Percentiles rank a stretch among this genome's conserved stretches.
Evolutionary conservation across 106 monocot genomes (phyloP).

Genomic region (Dendrobium nobile): DNA sequence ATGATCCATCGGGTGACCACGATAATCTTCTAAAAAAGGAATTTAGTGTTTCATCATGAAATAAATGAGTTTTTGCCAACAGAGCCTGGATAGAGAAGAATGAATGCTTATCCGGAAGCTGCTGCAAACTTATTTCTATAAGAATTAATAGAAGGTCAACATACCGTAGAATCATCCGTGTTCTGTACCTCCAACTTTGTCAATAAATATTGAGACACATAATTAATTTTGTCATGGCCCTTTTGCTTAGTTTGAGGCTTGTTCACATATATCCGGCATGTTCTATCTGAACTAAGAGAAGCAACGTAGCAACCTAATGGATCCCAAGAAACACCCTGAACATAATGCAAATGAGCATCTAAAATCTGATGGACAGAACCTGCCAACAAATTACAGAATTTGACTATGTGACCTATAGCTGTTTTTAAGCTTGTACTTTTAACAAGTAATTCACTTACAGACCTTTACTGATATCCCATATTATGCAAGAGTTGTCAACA

Average conservation of each 20-base stretch:
- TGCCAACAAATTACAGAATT: constrained; percentile 21
- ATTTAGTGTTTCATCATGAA: constrained; percentile 94
- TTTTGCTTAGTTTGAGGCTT: constrained; percentile 60
- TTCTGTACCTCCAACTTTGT: constrained; percentile 45
- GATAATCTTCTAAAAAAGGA: constrained; percentile 86
- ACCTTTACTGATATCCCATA: constrained; percentile 89
- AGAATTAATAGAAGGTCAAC: constrained; percentile 2
- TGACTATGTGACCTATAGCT: not conserved
- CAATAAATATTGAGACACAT: constrained; percentile 68
- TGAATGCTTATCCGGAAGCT: not conserved
- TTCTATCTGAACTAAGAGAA: constrained; percentile 92
- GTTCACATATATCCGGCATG: constrained; percentile 71
- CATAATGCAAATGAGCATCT: constrained; percentile 90
- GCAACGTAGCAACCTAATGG: constrained; percentile 83
- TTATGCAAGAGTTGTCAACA: constrained; percentile 84
- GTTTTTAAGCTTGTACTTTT: constrained; percentile 1
- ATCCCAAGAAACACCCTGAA: constrained; percentile 98
- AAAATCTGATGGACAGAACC: constrained; percentile 86
- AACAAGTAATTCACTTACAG: not conserved
- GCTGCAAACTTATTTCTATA: not conserved
- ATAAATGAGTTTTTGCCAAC: constrained; percentile 50
- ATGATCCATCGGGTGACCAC: constrained; percentile 98
- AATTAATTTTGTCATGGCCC: constrained; percentile 61
- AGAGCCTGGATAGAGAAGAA: constrained; percentile 27
- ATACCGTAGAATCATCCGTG: constrained; percentile 69